These are phyloP conservation scores for Pseudocercospora macadamiae DNA, from an alignment of 2,329 filamentous ascomycete species.

Conservation along the genomic window DNA sequence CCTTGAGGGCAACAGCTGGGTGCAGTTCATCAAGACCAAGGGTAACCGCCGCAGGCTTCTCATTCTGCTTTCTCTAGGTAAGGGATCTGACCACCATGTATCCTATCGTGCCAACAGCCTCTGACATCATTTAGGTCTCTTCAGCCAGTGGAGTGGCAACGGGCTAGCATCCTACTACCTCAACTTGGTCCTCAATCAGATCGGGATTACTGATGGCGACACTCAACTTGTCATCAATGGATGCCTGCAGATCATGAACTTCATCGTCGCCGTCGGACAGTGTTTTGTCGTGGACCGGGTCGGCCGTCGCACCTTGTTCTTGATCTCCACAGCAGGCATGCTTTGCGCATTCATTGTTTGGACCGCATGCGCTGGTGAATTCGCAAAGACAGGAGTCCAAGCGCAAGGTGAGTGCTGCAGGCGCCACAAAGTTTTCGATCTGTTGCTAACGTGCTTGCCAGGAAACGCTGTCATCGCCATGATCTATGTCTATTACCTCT, in stretches of 20 bases:
- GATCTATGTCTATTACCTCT: constrained; percentile 40
- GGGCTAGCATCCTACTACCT: constrained; percentile 51
- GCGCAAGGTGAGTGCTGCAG: too few species aligned
- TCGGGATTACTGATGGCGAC: constrained; percentile 40
- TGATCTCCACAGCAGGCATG: constrained; percentile 45
- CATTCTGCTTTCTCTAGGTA: constrained; percentile 57
- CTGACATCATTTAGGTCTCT: too few species aligned
- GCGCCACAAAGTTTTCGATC: too few species aligned
- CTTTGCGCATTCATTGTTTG: constrained; percentile 43
- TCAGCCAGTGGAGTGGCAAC: constrained; percentile 63
- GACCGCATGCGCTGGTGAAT: constrained; percentile 41
- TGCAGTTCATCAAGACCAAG: constrained; percentile 51
- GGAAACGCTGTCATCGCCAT: constrained; percentile 39
- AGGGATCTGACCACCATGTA: too few species aligned
- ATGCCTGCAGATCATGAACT: constrained; percentile 63
- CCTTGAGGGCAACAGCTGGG: constrained; percentile 50
- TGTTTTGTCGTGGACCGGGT: constrained; percentile 42
- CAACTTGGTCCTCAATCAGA: constrained; percentile 38
- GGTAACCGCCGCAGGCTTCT: constrained; percentile 59
- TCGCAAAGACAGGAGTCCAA: constrained; percentile 28
- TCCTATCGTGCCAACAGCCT: too few species aligned
- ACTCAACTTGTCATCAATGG: constrained; percentile 49
- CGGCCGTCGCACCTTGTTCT: constrained; percentile 41
- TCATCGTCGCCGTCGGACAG: constrained; percentile 56
- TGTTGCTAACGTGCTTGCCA: too few species aligned